A percentile compares a stretch with the other conserved stretches of the same genome.
phyloP scores from a whole-genome alignment of 352 stramenopile genomes.

The Phytophthora brassicae region DNA sequence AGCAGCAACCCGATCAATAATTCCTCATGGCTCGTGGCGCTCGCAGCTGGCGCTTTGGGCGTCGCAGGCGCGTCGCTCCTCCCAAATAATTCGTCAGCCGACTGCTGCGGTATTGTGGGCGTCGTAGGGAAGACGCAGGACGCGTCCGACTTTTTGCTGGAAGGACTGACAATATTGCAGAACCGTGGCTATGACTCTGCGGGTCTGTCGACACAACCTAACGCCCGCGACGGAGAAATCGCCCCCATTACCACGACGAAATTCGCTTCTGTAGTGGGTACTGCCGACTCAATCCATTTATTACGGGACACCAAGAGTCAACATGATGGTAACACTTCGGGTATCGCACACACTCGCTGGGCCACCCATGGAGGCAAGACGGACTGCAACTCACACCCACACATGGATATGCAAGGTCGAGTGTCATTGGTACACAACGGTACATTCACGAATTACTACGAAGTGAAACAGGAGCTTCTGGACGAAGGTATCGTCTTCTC shows the following conservation, averaged over 20 bases:
- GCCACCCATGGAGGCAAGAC: conserved; percentile 98
- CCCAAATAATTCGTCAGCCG: conserved; percentile 17
- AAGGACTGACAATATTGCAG: conserved; percentile 89
- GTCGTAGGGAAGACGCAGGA: conserved; percentile 69
- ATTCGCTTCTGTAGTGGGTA: conserved; percentile 90
- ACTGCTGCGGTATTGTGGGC: conserved; percentile 80
- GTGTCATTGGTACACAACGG: conserved; percentile 99
- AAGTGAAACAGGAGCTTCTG: conserved; percentile 88
- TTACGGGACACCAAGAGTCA: conserved; percentile 74
- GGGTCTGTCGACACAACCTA: conserved; percentile 93
- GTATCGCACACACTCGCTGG: conserved; percentile 99
- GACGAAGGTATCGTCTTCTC: conserved; percentile 92
- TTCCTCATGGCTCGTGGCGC: conserved; percentile 18
- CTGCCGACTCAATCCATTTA: conserved; percentile 92
- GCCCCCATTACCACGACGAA: conserved; percentile 92
- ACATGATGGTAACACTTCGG: conserved; percentile 89
- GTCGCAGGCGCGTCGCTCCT: conserved; percentile 8
- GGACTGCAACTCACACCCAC: conserved; percentile 98
- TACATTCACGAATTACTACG: conserved; percentile 97
- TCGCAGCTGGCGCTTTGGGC: conserved; percentile 21
- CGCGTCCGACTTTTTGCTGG: conserved; percentile 79
- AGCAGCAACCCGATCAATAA: conserved; percentile 4
- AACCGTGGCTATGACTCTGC: conserved; percentile 98
- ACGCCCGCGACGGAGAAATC: conserved; percentile 24
- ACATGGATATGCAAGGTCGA: conserved; percentile 92